Base-by-base conservation (phyloP, 225 moss, liverwort and hornwort genomes). In the Physcomitrium patens region DNA sequence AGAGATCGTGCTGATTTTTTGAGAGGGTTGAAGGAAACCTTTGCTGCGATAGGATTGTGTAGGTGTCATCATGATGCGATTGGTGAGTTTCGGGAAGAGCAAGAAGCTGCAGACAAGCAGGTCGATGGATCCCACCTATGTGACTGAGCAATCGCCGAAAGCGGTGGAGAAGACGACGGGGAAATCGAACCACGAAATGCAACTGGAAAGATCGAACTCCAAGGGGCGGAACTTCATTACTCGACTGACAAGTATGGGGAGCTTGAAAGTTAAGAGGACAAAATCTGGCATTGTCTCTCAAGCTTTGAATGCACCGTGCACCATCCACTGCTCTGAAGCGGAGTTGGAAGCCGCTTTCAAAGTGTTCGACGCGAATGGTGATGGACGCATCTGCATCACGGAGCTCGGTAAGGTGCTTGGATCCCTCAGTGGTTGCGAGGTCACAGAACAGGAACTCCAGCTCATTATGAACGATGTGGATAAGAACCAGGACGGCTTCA, bases 271-370 rank as follows among this genome's bases (percentile, higher is more conserved):
- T 0, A 74, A 54, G 57, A 60, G 53, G 17, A 14, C 69, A 0
- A 81, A 77, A 31, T 27, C 74, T 0, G 72, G 44, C 3, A 37
- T 48, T 0, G 17, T 67, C 4, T 45, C 54, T 11, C 64, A 31
- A 57, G 71, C 66, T 0, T 47, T 65, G 24, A 19, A 26, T 0
- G 31, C 24, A 1, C 42, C 68, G 10, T 27, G 58, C 0, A 26
- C 6, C 53, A 0, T 14, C 71, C 18, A 54, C 61, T 60, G 43
- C 4, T 24, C 60, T 1, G 73, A 84, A 5, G 46, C 61, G 9
- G 87, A 87, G 47, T 43, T 87, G 47, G 84, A 72, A 63, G 79
- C 78, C 76, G 87, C 81, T 12, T 87, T 87, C 67, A 79, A 73
- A 11, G 81, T 83, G 46, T 87, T 76, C 15, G 87, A 87, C 24